A percentile compares a stretch with the other conserved stretches of the same genome.
phyloP scores from a whole-genome alignment of 768 basidiomycete species.

The Phylloporus rhodoxanthus region DNA sequence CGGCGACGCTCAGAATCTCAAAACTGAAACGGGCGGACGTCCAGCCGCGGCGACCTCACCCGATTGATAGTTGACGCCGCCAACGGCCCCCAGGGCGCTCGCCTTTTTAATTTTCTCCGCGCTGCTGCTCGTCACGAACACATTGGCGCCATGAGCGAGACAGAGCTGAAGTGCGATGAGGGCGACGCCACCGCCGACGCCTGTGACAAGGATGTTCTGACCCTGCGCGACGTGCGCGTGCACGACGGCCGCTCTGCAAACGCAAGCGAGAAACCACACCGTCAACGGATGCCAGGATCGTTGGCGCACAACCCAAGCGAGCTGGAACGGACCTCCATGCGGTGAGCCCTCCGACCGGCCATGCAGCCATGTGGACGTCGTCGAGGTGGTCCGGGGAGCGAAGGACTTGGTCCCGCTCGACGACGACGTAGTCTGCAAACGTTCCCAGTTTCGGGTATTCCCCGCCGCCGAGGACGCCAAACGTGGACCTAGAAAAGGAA shows the following conservation, averaged over 20 bases:
- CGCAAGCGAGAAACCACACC: too few species aligned
- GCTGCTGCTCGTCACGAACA: slow-evolving; percentile 77
- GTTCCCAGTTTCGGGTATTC: slow-evolving; percentile 55
- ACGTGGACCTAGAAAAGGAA: slow-evolving; percentile 32
- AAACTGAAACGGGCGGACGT: background rate
- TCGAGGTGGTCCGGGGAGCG: slow-evolving; percentile 59
- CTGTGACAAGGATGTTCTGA: slow-evolving; percentile 75
- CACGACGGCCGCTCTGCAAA: slow-evolving; percentile 55
- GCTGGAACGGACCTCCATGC: slow-evolving; percentile 63
- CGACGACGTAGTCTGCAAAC: slow-evolving; percentile 69
- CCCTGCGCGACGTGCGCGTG: slow-evolving; percentile 58
- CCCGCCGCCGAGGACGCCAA: slow-evolving; percentile 62
- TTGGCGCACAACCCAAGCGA: background rate
- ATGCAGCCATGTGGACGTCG: slow-evolving; percentile 65
- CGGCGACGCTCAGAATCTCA: background rate
- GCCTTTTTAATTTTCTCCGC: slow-evolving; percentile 67
- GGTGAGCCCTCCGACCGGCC: slow-evolving; percentile 73
- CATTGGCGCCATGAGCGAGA: slow-evolving; percentile 66
- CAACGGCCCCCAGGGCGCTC: slow-evolving; percentile 61
- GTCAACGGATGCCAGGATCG: background rate
- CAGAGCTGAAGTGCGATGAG: slow-evolving; percentile 69
- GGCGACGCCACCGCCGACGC: slow-evolving; percentile 82
- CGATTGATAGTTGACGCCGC: slow-evolving; percentile 69
- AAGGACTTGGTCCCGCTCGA: slow-evolving; percentile 65
- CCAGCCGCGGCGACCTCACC: slow-evolving; percentile 29